Evolutionary conservation across 2,329 filamentous ascomycete species (phyloP), one percentile per base, ranked within the genome.

Genomic region (Rutstroemia sp.): DNA sequence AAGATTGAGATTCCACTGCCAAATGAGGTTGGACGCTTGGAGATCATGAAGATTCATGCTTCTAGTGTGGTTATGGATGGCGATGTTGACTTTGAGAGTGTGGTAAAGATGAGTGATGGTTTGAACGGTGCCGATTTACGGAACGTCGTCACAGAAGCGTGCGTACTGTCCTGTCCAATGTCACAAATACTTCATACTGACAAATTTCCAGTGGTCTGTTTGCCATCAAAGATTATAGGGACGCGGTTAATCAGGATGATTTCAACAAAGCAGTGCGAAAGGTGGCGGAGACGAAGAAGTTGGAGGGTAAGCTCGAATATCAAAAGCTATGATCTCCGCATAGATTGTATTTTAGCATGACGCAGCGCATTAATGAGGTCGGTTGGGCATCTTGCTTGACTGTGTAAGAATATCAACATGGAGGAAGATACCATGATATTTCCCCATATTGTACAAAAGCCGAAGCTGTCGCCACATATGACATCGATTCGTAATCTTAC

Each of bases 221-320:
- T 73, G 92, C 94, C 45, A 99, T 99, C 81, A 97, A 97, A 75
- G 94, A 96, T 70, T 96, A 97, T 73, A 81, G 95, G 60, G 94
- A 99, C 67, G 85, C 91, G 12, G 89, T 99, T 74, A 97, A 89
- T 75, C 94, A 99, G 73, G 94, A 99, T 69, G 94, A 99, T 71
- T 96, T 97, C 84, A 99, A 96, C 79, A 96, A 96, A 77, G 94
- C 94, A 4, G 94, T 99, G 54, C 86, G 94, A 65, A 99, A 99
- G 82, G 88, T 99, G 65, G 91, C 89, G 16, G 94, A 99, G 75
- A 81, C 90, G 60, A 99, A 99, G 89, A 99, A 99, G 77, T 76
- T 99, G 67, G 94, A 99, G 75, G 92, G 94, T 74, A 97, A 97
- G 78, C 80, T 97, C 50, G 92, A 97, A 74, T 97, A 96, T 76